Conservation (phyloP, 306 rosid species). For the Medicago lupulina region DNA sequence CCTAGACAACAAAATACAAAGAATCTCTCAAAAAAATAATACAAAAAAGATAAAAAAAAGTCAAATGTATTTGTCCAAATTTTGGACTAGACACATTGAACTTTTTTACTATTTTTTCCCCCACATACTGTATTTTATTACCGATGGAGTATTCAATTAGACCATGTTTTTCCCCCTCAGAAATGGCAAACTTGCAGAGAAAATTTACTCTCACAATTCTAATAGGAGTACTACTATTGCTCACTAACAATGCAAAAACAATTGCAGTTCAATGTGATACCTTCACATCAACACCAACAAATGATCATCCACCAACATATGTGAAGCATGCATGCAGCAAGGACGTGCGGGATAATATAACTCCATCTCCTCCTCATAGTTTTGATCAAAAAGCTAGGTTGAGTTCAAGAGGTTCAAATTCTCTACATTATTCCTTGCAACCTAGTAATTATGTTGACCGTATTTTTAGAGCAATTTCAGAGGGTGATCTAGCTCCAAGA, state of each 20-base stretch:
- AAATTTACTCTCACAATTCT: neutral
- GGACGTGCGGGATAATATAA: too few relatives aligned
- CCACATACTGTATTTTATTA: too few relatives aligned
- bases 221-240: neutral
- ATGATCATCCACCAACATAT: neutral
- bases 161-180: neutral
- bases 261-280: neutral
- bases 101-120: too few relatives aligned
- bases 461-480: too few relatives aligned
- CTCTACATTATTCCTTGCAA: neutral
- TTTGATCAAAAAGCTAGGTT: neutral
- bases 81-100: too few relatives aligned
- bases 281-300: neutral
- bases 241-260: neutral
- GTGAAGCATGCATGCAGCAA: neutral
- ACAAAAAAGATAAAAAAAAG: too few relatives aligned
- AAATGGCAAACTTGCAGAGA: neutral
- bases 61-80: too few relatives aligned
- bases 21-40: too few relatives aligned
- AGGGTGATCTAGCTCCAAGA: too few relatives aligned
- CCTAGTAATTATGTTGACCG: neutral
- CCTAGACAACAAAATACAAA: too few relatives aligned
- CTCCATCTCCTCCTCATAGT: neutral
- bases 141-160: too few relatives aligned
- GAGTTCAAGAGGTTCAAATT: too few relatives aligned